Base-by-base conservation (phyloP, 306 rosid genomes). In the Hylodesmum podocarpum region DNA sequence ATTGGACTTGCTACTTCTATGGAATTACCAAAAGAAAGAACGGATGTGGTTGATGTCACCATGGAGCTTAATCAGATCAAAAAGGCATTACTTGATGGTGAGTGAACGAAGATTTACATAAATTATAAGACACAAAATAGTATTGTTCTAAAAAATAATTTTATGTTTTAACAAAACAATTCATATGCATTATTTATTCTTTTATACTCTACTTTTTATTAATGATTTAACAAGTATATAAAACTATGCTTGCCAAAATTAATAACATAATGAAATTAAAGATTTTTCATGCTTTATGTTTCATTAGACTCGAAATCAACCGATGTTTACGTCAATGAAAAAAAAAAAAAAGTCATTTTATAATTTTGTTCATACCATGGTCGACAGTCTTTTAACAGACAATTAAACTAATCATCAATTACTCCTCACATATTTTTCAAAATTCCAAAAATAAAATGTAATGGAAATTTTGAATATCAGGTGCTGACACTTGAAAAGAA, bases 1-100 rank as follows among this genome's bases (percentile, higher is more conserved):
- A 75, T 78, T 44, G 81, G 57, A 69, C 81, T 81, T 51, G 72
- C 58, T 47, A 64, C 84, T 15, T 78, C 84, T 5, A 4, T 24
- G 14, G 79, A 70, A 21, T 82, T 74, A 22, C 82, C 73, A 0
- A 75, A 70, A 21, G 82, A 65, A 57, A 76, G 86, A 76, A 70
- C 71, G 77, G 14, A 13, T 27, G 70, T 65, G 16, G 25, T 10
- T 11, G 66, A 85, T 28, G 86, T 79, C 36, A 71, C 10, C 0
- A 61, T 13, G 18, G 84, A 79, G 18, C 76, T 85, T 5, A 62
- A 46, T 47, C 18, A 0, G 4, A 62, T 85, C 0, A 85, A 7
- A 15, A 37, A 25, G 2, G 0, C n/a, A 1, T 72, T n/a, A n/a
- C 54, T 37, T 3, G 0, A 0, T 15, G 21, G 63, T 55, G 19